A percentile compares a stretch with the other conserved stretches of the same genome.
Conservation (phyloP, 2,329 filamentous ascomycete genomes). For the Emericellopsis atlantica region DNA sequence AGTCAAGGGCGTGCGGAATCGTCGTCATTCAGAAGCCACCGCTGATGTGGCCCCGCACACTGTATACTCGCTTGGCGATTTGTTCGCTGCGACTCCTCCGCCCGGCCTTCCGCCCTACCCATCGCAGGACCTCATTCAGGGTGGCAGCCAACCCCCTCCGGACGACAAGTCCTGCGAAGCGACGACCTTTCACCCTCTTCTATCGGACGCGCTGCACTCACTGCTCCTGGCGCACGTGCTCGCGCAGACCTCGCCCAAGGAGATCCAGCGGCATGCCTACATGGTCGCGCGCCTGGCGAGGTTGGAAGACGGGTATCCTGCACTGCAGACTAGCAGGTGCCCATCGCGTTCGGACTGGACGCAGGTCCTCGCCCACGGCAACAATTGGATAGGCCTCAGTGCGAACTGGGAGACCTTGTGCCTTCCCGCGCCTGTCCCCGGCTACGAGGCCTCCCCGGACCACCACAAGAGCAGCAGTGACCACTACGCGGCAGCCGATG, state of each 20-base stretch:
- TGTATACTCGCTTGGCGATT: conserved; percentile 37
- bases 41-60: conserved; percentile 18
- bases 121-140: conserved; percentile 21
- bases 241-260: conserved; percentile 64
- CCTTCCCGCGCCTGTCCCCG: conserved; percentile 40
- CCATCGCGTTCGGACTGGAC: conserved; percentile 71
- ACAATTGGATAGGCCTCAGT: conserved; percentile 57
- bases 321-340: conserved; percentile 62
- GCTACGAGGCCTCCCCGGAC: conserved; percentile 9
- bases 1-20: conserved; percentile 31
- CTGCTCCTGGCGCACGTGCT: conserved; percentile 70
- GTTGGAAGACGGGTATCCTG: conserved; percentile 66
- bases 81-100: conserved; percentile 61
- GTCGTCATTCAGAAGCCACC: conserved; percentile 19
- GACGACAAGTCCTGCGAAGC: conserved; percentile 12
- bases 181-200: conserved; percentile 64
- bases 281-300: conserved; percentile 68
- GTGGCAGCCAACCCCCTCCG: conserved; percentile 10
- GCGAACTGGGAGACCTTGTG: conserved; percentile 62
- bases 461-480: conserved; percentile 5
- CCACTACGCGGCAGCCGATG: conserved; percentile 5
- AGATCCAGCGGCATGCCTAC: conserved; percentile 66
- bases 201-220: conserved; percentile 68
- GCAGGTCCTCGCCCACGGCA: conserved; percentile 54
- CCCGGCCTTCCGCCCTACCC: conserved; percentile 57